These are phyloP conservation scores for Penicillium lagena DNA, from an alignment of 495 filamentous ascomycete genomes.

Conservation along the genomic window DNA sequence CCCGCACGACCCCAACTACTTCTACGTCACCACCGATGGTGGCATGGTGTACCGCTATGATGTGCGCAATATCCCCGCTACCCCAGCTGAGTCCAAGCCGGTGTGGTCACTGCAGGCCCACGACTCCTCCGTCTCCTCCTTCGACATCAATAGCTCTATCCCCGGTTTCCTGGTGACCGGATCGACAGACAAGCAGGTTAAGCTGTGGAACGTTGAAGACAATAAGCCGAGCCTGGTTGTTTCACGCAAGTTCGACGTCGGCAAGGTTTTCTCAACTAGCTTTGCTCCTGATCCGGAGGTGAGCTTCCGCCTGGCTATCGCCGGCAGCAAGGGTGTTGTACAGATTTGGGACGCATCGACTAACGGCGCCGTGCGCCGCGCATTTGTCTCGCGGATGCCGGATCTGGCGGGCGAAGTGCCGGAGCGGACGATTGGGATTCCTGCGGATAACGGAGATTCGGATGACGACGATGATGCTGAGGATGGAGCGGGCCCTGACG, in stretches of 20 bases:
- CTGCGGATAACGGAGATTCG: conserved; percentile 57
- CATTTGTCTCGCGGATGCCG: conserved; percentile 70
- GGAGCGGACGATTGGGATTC: conserved; percentile 71
- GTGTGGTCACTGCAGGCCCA: conserved; percentile 95
- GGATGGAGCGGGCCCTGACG: conserved; percentile 39
- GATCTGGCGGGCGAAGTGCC: conserved; percentile 54
- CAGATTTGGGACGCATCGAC: conserved; percentile 97
- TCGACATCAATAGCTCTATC: conserved; percentile 82
- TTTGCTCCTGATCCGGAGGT: conserved; percentile 89
- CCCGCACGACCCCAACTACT: conserved; percentile 83
- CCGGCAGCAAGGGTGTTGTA: conserved; percentile 88
- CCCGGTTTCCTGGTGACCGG: conserved; percentile 91
- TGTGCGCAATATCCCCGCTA: conserved; percentile 59
- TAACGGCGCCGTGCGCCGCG: conserved; percentile 79
- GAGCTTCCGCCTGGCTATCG: conserved; percentile 84
- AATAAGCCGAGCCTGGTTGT: conserved; percentile 78
- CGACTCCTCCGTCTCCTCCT: conserved; percentile 87
- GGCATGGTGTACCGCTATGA: conserved; percentile 88
- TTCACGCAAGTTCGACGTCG: conserved; percentile 82
- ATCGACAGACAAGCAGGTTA: conserved; percentile 87
- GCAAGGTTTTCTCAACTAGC: conserved; percentile 83
- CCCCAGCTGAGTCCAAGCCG: conserved; percentile 67
- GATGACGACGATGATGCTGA: conserved; percentile 58
- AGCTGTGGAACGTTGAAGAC: conserved; percentile 90
- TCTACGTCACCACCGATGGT: conserved; percentile 90